Base-by-base conservation (phyloP, 495 filamentous ascomycete species). In the Aspergillus heteromorphus region DNA sequence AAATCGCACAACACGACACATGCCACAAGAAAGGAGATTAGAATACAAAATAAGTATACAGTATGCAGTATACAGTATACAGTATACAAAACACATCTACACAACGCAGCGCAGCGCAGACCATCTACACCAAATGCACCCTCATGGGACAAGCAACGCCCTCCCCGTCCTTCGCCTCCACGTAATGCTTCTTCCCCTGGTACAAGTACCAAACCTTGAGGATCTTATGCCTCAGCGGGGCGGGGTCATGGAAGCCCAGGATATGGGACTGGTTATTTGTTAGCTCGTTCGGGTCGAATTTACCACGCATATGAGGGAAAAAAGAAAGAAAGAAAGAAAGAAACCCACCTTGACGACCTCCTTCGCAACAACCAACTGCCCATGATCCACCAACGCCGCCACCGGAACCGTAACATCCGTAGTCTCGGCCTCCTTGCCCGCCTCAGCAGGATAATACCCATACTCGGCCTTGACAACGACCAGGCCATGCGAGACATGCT, bases 201-300 rank as follows among this genome's bases (percentile, higher is more conserved):
- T 77, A 82, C 21, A 57, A 59, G 56, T 83, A 84, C 72, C 73
- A 75, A 23, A 84, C 71, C 59, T 68, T 75, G 60, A 84, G 58
- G 31, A 66, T 71, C 66, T 83, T 83, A 20, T 66, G 68, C 36
- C 70, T 61, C 21, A 77, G 64, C 10, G 82, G 81, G 10, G 77
- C 78, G 8, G 80, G 81, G 50, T 84, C 81, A 61, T 83, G 70
- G 62, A 83, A 83, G 2, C 81, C 81, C 6, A 80, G 59, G 14
- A 83, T 68, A 58, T 79, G 66, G 52, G 75, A 76, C 79, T 76
- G 64, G 16, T 48, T 36, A 20, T 17, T 25, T 41, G 47, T 68
- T 45, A 69, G 55, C 36, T n/a, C n/a, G n/a, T n/a, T n/a, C n/a
- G n/a, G n/a, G n/a, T n/a, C n/a, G n/a, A n/a, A n/a, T n/a, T n/a